Evolutionary conservation across 2,329 filamentous ascomycete species (phyloP).

Genomic region (Nectriaceae sp.): DNA sequence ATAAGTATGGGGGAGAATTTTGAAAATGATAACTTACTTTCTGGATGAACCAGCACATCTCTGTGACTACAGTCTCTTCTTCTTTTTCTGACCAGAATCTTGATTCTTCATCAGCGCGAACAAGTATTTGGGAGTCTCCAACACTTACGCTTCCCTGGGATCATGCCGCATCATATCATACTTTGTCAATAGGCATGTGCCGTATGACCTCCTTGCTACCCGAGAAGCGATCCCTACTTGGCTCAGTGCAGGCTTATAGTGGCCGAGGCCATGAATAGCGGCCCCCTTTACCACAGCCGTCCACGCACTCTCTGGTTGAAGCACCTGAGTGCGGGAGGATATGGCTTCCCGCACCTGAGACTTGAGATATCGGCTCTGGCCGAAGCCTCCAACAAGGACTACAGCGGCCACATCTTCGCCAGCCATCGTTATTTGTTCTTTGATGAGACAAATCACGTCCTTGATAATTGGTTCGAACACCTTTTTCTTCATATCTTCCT

Average conservation of each 20-base stretch:
- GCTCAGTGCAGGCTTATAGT: slow-evolving; percentile 29
- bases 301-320: slow-evolving; percentile 53
- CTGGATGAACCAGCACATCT: slow-evolving; percentile 43
- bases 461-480: slow-evolving; percentile 44
- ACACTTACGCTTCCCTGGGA: slow-evolving; percentile 37
- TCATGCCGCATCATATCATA: slow-evolving; percentile 40
- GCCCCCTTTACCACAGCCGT: slow-evolving; percentile 53
- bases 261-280: slow-evolving; percentile 42
- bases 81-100: slow-evolving; percentile 43
- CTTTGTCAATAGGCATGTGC: slow-evolving; percentile 37
- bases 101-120: slow-evolving; percentile 14
- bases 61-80: slow-evolving; percentile 35
- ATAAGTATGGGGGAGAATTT: background rate
- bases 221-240: slow-evolving; percentile 36
- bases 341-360: slow-evolving; percentile 40
- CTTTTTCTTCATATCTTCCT: slow-evolving; percentile 67
- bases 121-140: background rate
- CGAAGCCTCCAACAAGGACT: slow-evolving; percentile 52
- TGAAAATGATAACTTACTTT: slow-evolving; percentile 30
- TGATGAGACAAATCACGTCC: slow-evolving; percentile 44
- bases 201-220: slow-evolving; percentile 39
- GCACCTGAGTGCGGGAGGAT: slow-evolving; percentile 38
- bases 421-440: slow-evolving; percentile 41
- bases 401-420: slow-evolving; percentile 39
- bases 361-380: slow-evolving; percentile 47